phyloP scores from a whole-genome alignment of 2,329 filamentous ascomycete genomes.

The Fusarium coffeatum region DNA sequence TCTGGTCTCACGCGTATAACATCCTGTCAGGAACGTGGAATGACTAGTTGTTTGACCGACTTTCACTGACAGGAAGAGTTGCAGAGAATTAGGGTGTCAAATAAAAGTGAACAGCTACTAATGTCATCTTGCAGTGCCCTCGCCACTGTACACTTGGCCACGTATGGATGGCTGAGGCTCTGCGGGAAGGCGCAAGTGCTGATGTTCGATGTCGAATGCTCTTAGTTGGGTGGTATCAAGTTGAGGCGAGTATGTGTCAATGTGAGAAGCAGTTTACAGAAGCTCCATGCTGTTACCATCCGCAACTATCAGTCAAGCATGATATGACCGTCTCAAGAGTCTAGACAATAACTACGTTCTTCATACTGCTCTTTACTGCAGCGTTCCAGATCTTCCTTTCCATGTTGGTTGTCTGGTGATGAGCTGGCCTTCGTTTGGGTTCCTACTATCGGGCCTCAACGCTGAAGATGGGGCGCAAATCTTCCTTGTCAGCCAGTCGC shows the following conservation, averaged over 20 bases:
- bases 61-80: neutral
- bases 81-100: neutral
- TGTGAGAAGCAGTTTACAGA: constrained; percentile 8
- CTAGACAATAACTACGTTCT: neutral
- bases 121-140: constrained; percentile 2
- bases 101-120: neutral
- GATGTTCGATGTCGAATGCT: constrained; percentile 6
- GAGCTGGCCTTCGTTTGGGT: constrained; percentile 24
- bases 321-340: neutral
- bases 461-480: constrained; percentile 35
- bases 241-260: constrained; percentile 29
- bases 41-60: neutral
- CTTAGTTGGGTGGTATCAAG: constrained; percentile 34
- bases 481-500: constrained; percentile 31
- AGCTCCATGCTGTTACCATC: neutral
- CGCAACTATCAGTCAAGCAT: neutral
- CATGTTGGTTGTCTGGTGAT: constrained; percentile 18
- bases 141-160: constrained; percentile 37
- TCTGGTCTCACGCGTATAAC: neutral
- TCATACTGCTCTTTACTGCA: neutral
- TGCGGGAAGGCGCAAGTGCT: constrained; percentile 34
- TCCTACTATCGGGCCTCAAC: constrained; percentile 38
- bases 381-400: neutral
- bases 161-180: constrained; percentile 39
- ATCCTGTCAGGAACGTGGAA: neutral